Base-by-base conservation (phyloP, 208 protist genomes). In the Acanthamoeba lenticulata region DNA sequence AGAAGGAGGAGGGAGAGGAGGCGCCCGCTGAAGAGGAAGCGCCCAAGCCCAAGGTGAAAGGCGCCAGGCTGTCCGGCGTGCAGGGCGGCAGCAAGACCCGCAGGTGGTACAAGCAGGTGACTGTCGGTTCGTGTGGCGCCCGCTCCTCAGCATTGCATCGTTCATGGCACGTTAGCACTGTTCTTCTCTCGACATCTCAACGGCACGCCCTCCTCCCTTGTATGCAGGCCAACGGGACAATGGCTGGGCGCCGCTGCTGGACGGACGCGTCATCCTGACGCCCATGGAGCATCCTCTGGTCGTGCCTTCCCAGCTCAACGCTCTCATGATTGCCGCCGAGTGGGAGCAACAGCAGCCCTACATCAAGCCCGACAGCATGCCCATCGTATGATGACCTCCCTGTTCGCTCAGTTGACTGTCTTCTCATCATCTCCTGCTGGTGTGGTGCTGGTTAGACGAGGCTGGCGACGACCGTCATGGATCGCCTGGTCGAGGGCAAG, bases 301-400 rank as follows among this genome's bases (percentile, higher is more conserved):
- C 2, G 90, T 93, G 65, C 90, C 90, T 27, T 74, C 57, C 19
- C 45, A 93, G 69, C 90, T 62, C 32, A 57, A 57, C 49, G 90
- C 90, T 27, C 67, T 83, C 38, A 81, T 81, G 45, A 93, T 93
- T 29, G 90, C 62, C 3, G 90, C 65, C 44, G 90, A 93, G 49
- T 93, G 90, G 90, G 90, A 93, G 36, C 47, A 83, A 44, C 90
- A 93, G 36, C 40, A 93, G n/a, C 42, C 40, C 27, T 49, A 67
- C 32, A 93, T 93, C 65, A 77, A 62, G 69, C 90, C 90, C 44
- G 57, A 74, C 29, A 93, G n/a, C 29, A 93, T 93, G 90, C 90
- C 90, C 69, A 62, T 57, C 24, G 90, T 81, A 83, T 24, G 49
- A 24, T 45, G 7, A 34, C 36, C 27, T 69, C 40, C 45, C 0